These are phyloP conservation scores for Rhododendron williamsianum DNA, from an alignment of 148 eudicot genomes.

Conservation along the genomic window DNA sequence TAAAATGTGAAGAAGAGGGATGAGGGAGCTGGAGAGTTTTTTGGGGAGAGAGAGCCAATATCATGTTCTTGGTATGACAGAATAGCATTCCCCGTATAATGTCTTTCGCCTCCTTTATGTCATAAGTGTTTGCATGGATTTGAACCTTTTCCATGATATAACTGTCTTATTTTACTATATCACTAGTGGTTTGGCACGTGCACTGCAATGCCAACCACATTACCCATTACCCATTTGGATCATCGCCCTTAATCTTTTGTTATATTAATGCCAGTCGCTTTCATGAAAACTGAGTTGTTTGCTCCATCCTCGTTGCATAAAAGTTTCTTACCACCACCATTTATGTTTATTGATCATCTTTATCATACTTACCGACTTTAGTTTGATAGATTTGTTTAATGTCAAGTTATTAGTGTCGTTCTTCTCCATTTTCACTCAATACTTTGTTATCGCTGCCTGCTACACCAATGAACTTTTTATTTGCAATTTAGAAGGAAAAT, in stretches of 20 bases:
- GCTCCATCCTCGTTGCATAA: background rate
- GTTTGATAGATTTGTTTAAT: background rate
- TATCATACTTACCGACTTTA: background rate
- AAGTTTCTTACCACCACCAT: background rate
- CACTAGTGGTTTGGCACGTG: background rate
- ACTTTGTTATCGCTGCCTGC: background rate
- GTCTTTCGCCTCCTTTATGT: background rate
- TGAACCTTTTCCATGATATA: background rate
- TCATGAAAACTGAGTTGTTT: background rate
- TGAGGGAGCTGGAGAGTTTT: too few species aligned
- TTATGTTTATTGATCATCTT: background rate
- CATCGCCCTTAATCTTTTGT: background rate
- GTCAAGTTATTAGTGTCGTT: background rate
- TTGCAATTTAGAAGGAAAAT: background rate
- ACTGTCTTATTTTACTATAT: background rate
- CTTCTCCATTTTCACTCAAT: background rate
- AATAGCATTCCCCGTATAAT: too few species aligned
- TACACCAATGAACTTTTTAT: background rate
- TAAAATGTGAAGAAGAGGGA: too few species aligned
- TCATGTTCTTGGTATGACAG: too few species aligned
- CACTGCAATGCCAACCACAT: background rate
- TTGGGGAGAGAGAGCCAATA: too few species aligned
- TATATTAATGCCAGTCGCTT: background rate
- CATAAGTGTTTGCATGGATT: background rate
- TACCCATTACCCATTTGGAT: background rate